phyloP scores from a whole-genome alignment of 2,329 filamentous ascomycete species.

The Arachnomyces sp. region DNA sequence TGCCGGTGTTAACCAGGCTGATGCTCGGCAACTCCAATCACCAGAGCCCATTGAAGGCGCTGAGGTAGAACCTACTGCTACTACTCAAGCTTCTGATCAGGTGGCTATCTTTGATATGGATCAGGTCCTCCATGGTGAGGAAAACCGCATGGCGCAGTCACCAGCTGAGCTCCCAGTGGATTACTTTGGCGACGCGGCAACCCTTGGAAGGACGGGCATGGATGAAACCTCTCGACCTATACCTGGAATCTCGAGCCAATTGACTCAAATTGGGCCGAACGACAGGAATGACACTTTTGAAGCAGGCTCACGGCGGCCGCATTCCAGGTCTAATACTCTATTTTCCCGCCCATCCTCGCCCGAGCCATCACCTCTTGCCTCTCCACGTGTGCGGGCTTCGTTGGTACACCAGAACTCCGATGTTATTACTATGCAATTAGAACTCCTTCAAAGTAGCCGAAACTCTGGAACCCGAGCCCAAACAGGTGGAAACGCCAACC shows the following conservation, averaged over 20 bases:
- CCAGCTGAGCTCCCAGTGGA: slow-evolving; percentile 29
- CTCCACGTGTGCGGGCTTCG: slow-evolving; percentile 34
- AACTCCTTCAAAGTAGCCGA: slow-evolving; percentile 28
- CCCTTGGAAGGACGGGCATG: slow-evolving; percentile 16
- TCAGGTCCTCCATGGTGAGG: slow-evolving; percentile 24
- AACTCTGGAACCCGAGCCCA: slow-evolving; percentile 16
- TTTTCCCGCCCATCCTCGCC: slow-evolving; percentile 33
- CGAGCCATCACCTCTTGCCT: slow-evolving; percentile 32
- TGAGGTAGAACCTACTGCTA: slow-evolving; percentile 8
- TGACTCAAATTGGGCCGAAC: too few species aligned
- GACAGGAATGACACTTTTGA: too few species aligned
- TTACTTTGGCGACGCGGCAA: slow-evolving; percentile 22
- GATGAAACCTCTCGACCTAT: slow-evolving; percentile 12
- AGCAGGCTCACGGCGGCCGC: slow-evolving; percentile 10
- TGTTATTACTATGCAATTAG: slow-evolving; percentile 37
- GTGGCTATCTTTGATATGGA: slow-evolving; percentile 13
- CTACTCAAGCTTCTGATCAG: slow-evolving; percentile 12
- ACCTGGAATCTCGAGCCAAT: slow-evolving; percentile 4
- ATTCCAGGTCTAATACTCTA: slow-evolving; percentile 32
- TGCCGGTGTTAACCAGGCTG: too few species aligned
- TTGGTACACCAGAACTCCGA: slow-evolving; percentile 36
- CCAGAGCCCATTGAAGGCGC: slow-evolving; percentile 5
- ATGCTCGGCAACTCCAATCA: too few species aligned
- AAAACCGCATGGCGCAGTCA: slow-evolving; percentile 30
- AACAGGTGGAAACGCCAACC: slow-evolving; percentile 11